Conservation (phyloP, 2,329 filamentous ascomycete genomes). For the Monosporascus sp. region DNA sequence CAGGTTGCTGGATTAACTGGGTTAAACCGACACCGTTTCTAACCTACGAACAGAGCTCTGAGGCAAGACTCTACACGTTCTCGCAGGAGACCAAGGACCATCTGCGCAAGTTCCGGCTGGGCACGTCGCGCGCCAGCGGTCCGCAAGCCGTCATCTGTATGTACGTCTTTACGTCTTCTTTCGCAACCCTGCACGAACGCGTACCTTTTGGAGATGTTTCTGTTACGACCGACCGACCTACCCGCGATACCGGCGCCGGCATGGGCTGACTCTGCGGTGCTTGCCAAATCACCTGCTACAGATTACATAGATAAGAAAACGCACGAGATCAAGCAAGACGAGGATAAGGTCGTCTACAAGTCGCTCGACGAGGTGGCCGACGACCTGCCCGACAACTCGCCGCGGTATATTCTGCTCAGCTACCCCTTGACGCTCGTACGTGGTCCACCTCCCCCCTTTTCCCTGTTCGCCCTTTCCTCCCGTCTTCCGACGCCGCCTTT, state of each 20-base stretch:
- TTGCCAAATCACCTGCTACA: conserved; percentile 31
- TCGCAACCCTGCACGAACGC: not conserved
- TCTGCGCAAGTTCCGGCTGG: conserved; percentile 89
- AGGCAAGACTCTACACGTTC: conserved; percentile 88
- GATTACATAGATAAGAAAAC: conserved; percentile 87
- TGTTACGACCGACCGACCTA: no score
- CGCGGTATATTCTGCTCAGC: conserved; percentile 83
- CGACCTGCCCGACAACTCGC: conserved; percentile 87
- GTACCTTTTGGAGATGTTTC: no score
- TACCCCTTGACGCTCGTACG: conserved; percentile 82
- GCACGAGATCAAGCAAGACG: conserved; percentile 81
- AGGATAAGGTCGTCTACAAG: conserved; percentile 71
- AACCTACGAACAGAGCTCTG: conserved; percentile 51
- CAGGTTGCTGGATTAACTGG: no score
- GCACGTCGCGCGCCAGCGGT: conserved; percentile 78
- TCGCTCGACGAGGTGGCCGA: conserved; percentile 77
- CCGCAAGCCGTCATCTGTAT: conserved; percentile 94
- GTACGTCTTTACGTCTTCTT: conserved; percentile 34
- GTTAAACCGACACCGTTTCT: not conserved
- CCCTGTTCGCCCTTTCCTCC: not conserved
- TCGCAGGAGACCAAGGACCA: conserved; percentile 83
- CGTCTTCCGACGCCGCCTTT: not conserved
- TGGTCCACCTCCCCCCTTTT: conserved; percentile 1
- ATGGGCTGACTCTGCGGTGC: conserved; percentile 4
- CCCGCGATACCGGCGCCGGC: no score